Percentiles rank a stretch among this genome's conserved stretches.
Conservation (phyloP, 257 asterid genomes). For the Prunella vulgaris region DNA sequence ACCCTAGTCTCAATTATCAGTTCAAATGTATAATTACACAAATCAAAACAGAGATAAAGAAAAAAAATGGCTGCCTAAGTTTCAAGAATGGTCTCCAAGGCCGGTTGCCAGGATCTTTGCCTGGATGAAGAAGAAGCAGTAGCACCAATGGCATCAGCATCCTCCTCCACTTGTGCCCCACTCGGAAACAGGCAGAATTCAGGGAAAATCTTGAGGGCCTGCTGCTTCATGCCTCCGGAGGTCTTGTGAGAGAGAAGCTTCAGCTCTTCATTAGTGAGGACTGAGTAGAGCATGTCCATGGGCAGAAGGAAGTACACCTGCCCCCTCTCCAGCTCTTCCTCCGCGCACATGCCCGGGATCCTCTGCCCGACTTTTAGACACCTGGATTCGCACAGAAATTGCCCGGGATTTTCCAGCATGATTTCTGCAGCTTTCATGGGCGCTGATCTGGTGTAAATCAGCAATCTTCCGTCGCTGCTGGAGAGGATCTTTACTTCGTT, state of each 20-base stretch:
- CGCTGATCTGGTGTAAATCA: conserved; percentile 36
- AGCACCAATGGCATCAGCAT: not conserved
- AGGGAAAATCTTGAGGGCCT: conserved; percentile 44
- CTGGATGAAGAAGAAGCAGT: conserved; percentile 18
- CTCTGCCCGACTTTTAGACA: conserved; percentile 47
- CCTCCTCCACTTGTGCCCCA: conserved; percentile 22
- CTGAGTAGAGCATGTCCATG: conserved; percentile 69
- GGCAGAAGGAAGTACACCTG: conserved; percentile 52
- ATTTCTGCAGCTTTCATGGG: conserved; percentile 47
- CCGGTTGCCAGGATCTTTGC: conserved; percentile 73
- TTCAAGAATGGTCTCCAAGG: conserved; percentile 64
- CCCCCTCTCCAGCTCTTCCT: conserved; percentile 54
- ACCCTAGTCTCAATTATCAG: too few relatives aligned
- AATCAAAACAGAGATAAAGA: not conserved
- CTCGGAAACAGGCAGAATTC: conserved; percentile 48
- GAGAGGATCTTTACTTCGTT: conserved; percentile 40
- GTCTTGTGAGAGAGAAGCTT: conserved; percentile 23
- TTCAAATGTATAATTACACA: too few relatives aligned
- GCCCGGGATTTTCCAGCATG: conserved; percentile 60
- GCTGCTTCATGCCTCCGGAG: conserved; percentile 39
- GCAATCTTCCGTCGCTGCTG: conserved; percentile 38
- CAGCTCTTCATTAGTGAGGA: conserved; percentile 57
- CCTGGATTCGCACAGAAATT: conserved; percentile 47
- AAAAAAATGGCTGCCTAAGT: conserved; percentile 37
- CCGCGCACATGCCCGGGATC: conserved; percentile 47